Evolutionary conservation across 2,329 filamentous ascomycete species (phyloP).

Genomic region (Beauveria caledonica): DNA sequence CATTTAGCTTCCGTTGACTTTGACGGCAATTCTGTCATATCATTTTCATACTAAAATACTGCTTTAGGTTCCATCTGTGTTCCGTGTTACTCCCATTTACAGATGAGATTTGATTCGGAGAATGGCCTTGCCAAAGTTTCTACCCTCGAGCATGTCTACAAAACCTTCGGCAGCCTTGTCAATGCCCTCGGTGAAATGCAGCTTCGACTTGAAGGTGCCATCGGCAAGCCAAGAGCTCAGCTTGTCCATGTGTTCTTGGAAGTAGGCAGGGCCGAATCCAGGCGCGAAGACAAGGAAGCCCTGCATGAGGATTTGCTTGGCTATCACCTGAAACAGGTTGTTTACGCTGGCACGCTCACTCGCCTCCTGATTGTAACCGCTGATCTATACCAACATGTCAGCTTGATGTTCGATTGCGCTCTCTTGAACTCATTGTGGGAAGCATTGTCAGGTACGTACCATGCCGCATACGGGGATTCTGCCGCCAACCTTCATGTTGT

Average conservation of each 20-base stretch:
- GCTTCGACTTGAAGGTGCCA: constrained; percentile 63
- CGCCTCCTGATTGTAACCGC: constrained; percentile 58
- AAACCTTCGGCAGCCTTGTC: constrained; percentile 71
- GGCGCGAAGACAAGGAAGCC: constrained; percentile 67
- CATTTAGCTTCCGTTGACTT: too few species aligned
- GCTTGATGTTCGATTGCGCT: not conserved
- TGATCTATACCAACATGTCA: constrained; percentile 37
- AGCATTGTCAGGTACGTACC: constrained; percentile 27
- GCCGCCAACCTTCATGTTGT: constrained; percentile 49
- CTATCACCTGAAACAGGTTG: constrained; percentile 57
- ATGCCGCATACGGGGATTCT: constrained; percentile 59
- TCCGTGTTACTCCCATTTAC: not conserved
- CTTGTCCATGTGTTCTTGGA: constrained; percentile 65
- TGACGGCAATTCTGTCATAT: too few species aligned
- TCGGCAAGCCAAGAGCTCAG: constrained; percentile 70
- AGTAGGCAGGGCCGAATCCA: constrained; percentile 58
- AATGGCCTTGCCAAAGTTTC: constrained; percentile 83
- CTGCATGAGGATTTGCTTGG: constrained; percentile 60
- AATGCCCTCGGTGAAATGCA: constrained; percentile 64
- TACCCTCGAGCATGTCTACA: constrained; percentile 64
- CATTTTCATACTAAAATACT: too few species aligned
- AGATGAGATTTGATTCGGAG: constrained; percentile 45
- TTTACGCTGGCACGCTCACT: constrained; percentile 55
- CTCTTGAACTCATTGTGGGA: not conserved
- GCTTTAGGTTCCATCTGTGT: too few species aligned